Base-by-base conservation (phyloP, 2,329 filamentous ascomycete species). In the Nigrospora oryzae region DNA sequence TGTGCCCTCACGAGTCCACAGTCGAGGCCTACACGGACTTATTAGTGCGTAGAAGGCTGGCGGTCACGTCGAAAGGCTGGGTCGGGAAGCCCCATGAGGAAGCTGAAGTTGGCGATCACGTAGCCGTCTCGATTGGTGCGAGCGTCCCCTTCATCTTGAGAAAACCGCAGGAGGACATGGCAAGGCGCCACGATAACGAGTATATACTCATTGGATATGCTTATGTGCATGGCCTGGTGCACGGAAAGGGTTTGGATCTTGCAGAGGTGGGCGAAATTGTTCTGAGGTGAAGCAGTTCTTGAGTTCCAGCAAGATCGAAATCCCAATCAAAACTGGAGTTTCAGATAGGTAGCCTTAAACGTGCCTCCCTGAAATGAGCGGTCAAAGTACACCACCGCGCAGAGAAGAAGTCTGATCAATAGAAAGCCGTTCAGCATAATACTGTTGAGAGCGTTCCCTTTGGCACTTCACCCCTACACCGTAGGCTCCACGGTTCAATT, bases 21-120 rank as follows among this genome's bases (percentile, higher is more conserved):
- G 1, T 1, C 13, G 4, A 2, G 11, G 5, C n/a, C 1, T 40
- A 12, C 10, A 16, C 4, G 4, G 1, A 3, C 3, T 8, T 16
- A 33, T 8, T 17, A 1, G 2, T 17, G 7, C 1, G 30, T n/a
- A 40, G 15, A 10, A 40, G 30, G 5, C n/a, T 40, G 11, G 38
- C 38, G 30, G 17, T 40, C 5, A 40, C 38, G 3, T 40, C 30
- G 2, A 40, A 33, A 10, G 38, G 38, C 3, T 40, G 38, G 38
- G 19, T 40, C 3, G 38, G 38, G 1, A 3, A 33, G 5, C 30
- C 33, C 1, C 30, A 15, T 3, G 10, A 2, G 11, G 30, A 8
- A 4, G 11, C 38, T 5, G 30, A 40, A 3, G 11, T 19, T 6
- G 38, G 38, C 5, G 38, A 40, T 30, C 12, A 40, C 5, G 38